Base-by-base conservation (phyloP, 345 rosid species). In the Lumnitzera littorea region DNA sequence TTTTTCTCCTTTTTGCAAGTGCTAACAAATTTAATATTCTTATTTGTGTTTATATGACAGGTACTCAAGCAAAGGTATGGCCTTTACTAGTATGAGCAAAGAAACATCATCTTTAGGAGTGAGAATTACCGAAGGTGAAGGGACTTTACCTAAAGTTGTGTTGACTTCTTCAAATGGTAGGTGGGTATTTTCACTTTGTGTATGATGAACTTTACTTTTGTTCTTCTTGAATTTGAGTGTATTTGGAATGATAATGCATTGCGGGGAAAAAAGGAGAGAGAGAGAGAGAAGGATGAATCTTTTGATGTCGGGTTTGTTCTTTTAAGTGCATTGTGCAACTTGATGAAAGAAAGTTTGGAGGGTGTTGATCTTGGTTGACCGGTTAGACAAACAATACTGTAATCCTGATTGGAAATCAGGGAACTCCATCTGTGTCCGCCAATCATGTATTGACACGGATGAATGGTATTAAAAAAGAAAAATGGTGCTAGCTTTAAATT, bases 111-210 rank as follows among this genome's bases (percentile, higher is more conserved):
- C 76, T 53, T 17, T 50, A 15, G 94, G 96, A 58, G 91, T 89
- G 55, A 72, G 69, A 64, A 69, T 84, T 47, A 72, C 94, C 1
- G 85, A 92, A 82, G 96, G 96, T 31, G 82, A 85, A 77, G 96
- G 96, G 66, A 87, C 71, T 71, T 84, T 92, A 61, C 98, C 94
- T 0, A 89, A 85, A 69, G 74, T 89, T 66, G 86, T 89, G 27
- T 91, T 92, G 46, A 79, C 91, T 61, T 83, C 96, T 56, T 72
- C 88, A 65, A 71, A 74, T 27, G 91, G 91, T 48, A 82, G 91
- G 98, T 84, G 20, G 14, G 70, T 46, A 2, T 57, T 41, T 3
- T 11, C 9, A 2, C 11, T 8, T 43, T 55, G n/a, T 24, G 24
- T 58, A 50, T 50, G 48, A 20, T 63, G 56, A 41, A 50, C 49